Percentiles rank a stretch among this genome's conserved stretches.
Conservation (phyloP, 257 asterid species). For the Nicotiana sylvestris region DNA sequence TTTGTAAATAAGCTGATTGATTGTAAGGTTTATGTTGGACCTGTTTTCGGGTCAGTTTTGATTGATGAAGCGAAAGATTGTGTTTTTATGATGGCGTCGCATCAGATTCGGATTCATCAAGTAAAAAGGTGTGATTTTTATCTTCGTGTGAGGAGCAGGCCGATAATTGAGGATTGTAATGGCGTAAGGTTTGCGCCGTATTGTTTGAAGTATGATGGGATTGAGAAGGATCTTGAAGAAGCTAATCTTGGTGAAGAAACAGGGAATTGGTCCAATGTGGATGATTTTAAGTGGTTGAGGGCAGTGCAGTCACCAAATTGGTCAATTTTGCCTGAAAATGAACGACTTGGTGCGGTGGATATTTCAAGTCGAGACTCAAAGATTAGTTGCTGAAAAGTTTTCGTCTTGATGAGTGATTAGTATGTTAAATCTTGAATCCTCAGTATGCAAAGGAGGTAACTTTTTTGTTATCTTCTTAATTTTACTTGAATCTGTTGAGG, state of each 20-base stretch:
- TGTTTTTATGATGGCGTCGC: conserved; percentile 66
- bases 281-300: conserved; percentile 85
- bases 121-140: conserved; percentile 70
- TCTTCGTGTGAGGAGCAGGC: conserved; percentile 78
- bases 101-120: conserved; percentile 79
- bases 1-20: conserved; percentile 55
- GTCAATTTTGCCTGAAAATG: conserved; percentile 63
- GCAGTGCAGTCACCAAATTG: conserved; percentile 87
- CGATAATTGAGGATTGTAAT: conserved; percentile 75
- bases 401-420: not conserved
- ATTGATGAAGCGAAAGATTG: conserved; percentile 71
- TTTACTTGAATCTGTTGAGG: not conserved
- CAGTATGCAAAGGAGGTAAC: not conserved
- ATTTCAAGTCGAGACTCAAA: conserved; percentile 22
- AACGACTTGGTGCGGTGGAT: conserved; percentile 34
- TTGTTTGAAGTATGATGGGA: conserved; percentile 56
- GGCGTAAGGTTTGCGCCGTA: conserved; percentile 73
- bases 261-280: conserved; percentile 82
- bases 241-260: conserved; percentile 79
- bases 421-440: not conserved
- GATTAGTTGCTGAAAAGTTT: not conserved
- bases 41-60: conserved; percentile 58
- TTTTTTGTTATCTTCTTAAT: not conserved
- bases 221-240: conserved; percentile 55
- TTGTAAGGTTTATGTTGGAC: conserved; percentile 62